Evolutionary conservation across 1,284 basidiomycete genomes (phyloP).

Genomic region (Trichosporon asahii): DNA sequence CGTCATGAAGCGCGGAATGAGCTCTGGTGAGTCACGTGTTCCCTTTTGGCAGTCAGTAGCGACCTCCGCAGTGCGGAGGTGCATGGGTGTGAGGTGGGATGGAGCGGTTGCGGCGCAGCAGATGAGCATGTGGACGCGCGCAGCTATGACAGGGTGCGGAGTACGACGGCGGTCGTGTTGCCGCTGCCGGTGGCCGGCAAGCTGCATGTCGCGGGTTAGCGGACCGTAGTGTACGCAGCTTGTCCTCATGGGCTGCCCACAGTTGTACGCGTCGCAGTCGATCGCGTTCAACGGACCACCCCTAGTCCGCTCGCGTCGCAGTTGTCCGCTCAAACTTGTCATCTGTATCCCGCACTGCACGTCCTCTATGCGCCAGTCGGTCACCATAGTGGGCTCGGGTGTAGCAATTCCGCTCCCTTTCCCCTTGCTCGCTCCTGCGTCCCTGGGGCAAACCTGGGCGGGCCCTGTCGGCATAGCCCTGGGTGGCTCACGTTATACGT

Average conservation of each 20-base stretch:
- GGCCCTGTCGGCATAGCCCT: not conserved
- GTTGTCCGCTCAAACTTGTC: too few relatives aligned
- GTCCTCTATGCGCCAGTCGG: not conserved
- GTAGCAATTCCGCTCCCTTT: not conserved
- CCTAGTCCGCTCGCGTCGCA: not conserved
- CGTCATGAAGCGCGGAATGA: slow-evolving; percentile 84
- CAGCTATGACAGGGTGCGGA: not conserved
- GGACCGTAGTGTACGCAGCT: not conserved
- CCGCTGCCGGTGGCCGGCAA: not conserved
- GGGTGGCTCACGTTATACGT: not conserved
- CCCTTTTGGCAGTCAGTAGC: not conserved
- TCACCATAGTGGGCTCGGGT: not conserved
- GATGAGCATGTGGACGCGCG: not conserved
- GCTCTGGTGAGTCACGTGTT: slow-evolving; percentile 38
- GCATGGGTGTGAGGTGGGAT: not conserved
- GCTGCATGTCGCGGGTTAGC: not conserved
- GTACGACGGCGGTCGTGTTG: not conserved
- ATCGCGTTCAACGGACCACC: not conserved
- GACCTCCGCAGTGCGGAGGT: not conserved
- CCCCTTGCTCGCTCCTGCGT: not conserved
- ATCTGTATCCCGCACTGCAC: not conserved
- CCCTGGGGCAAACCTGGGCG: not conserved
- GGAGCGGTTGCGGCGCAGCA: not conserved
- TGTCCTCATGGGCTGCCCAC: not conserved
- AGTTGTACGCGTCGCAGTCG: not conserved